Base-by-base conservation (phyloP, 805 yeast genomes). In the Barnettozyma salicaria region DNA sequence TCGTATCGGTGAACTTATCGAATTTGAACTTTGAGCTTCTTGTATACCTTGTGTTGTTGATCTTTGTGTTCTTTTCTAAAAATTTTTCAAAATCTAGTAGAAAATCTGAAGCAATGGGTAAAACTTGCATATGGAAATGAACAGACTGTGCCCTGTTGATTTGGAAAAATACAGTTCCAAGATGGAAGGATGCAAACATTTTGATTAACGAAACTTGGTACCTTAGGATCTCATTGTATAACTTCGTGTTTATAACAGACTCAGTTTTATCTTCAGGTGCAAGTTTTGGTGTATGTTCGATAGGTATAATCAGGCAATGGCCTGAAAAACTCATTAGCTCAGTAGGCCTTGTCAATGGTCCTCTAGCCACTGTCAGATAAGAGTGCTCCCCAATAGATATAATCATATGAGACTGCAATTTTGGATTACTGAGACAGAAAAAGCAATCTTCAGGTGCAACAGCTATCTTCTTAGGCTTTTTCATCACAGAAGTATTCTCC, bases 391-490 rank as follows among this genome's bases (percentile, higher is more conserved):
- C 90, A 36, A 89, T 80, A 0, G 92, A 74, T 1, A 87, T 68
- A 10, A 88, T 74, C 81, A 89, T 76, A 56, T 87, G 94, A 3
- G 83, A 67, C 45, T 81, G 89, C 6, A 83, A 68, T 11, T 78
- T 71, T 0, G 95, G 83, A 50, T 85, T 86, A 1, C 90, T 75
- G 14, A 88, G 68, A 55, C 96, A 88, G 52, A 88, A 85, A 59
- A 84, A 88, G 53, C 97, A 88, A 30, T 65, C 60, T 11, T 64
- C 65, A 0, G 90, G 87, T 1, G 69, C 53, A 2, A 84, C 75
- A 0, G 53, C 58, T 41, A 59, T 62, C 59, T 45, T 63, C 64
- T 22, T 40, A 17, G 39, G 41, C 34, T 29, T 49, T 19, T 34
- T 41, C 30, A 32, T 42, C 32, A 5, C 22, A 14, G 8, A 14